Conservation (phyloP, 192 early-diverging fungal species). For the Piromyces finnis region DNA sequence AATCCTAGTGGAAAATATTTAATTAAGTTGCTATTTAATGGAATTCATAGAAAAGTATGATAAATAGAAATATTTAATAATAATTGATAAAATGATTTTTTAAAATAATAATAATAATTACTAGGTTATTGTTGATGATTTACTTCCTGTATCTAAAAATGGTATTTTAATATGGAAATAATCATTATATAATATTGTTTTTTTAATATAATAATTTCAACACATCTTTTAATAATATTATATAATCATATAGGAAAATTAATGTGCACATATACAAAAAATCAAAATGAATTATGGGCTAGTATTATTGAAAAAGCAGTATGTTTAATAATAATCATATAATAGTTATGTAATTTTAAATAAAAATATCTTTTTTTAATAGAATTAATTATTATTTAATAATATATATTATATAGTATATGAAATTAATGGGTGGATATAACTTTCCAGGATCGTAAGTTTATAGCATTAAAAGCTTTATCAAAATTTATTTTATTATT, state of each 20-base stretch:
- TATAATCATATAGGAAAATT: conserved; percentile 12
- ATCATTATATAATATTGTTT: no score
- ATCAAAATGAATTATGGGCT: conserved; percentile 56
- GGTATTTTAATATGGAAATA: no score
- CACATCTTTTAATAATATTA: not conserved
- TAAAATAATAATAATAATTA: not conserved
- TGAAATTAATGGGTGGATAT: conserved; percentile 92
- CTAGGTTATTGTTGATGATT: conserved; percentile 62
- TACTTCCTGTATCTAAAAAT: conserved; percentile 51
- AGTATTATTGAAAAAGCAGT: conserved; percentile 83
- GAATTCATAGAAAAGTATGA: conserved; percentile 58
- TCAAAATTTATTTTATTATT: no score
- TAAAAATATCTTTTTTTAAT: not conserved
- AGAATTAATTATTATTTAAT: not conserved
- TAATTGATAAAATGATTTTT: no score
- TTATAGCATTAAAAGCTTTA: not conserved
- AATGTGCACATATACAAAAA: conserved; percentile 76
- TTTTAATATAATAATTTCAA: no score
- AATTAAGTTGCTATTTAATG: conserved; percentile 70
- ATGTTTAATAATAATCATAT: no score
- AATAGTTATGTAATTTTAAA: no score
- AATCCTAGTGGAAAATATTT: conserved; percentile 82
- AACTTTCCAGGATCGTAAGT: conserved; percentile 78
- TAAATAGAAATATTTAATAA: not conserved
- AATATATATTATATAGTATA: conserved; percentile 22